Conservation (phyloP, 768 basidiomycete genomes). For the Pulveroboletus sp. region DNA sequence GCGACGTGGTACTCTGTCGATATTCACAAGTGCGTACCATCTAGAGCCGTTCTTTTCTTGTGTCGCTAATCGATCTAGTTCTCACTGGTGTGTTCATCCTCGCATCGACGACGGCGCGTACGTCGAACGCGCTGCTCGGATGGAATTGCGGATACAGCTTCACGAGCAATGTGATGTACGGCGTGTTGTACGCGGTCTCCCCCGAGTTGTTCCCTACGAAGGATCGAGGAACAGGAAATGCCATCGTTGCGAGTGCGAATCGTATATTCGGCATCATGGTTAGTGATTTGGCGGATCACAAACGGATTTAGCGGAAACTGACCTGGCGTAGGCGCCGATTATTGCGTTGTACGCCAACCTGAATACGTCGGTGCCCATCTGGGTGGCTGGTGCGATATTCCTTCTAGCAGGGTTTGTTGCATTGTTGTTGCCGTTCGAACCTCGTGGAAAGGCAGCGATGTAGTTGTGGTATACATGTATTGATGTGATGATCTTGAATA, state of each 20-base stretch:
- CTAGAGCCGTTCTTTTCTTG: neutral
- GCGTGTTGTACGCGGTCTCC: slow-evolving; percentile 40
- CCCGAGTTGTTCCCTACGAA: slow-evolving; percentile 56
- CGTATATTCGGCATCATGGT: slow-evolving; percentile 61
- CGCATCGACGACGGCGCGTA: slow-evolving; percentile 52
- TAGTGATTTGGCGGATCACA: slow-evolving; percentile 10
- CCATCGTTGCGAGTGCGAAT: slow-evolving; percentile 49
- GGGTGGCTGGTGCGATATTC: slow-evolving; percentile 52
- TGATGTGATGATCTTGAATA: neutral
- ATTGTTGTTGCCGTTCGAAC: slow-evolving; percentile 53
- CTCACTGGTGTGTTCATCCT: slow-evolving; percentile 60
- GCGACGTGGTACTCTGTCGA: slow-evolving; percentile 50
- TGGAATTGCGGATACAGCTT: slow-evolving; percentile 62
- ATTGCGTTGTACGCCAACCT: slow-evolving; percentile 50
- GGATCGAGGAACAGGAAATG: slow-evolving; percentile 55
- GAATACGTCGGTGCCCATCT: slow-evolving; percentile 51
- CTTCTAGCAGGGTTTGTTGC: slow-evolving; percentile 46
- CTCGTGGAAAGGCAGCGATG: slow-evolving; percentile 52
- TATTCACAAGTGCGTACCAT: slow-evolving; percentile 42
- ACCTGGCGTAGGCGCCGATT: slow-evolving; percentile 40
- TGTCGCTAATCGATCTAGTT: slow-evolving; percentile 21
- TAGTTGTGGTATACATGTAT: slow-evolving; percentile 16
- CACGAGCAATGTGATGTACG: slow-evolving; percentile 57
- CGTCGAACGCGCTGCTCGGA: slow-evolving; percentile 48
- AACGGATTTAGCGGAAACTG: neutral